A percentile compares a stretch with the other conserved stretches of the same genome.
Evolutionary conservation across 305 asterid genomes (phyloP).

Genomic region (Fraxinus velutina): DNA sequence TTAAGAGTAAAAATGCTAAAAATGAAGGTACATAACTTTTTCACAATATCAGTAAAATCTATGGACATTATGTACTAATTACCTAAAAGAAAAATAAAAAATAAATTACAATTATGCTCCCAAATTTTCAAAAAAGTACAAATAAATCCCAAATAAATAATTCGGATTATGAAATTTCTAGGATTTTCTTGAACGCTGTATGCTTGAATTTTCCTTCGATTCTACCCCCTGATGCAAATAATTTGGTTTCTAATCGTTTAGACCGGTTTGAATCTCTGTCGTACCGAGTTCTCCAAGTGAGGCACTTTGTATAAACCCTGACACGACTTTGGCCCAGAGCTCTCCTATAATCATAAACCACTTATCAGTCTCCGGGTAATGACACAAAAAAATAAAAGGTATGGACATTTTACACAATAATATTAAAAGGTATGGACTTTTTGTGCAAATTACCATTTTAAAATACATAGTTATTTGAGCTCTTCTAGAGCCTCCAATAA

Average conservation of each 20-base stretch:
- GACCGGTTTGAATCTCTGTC: slow-evolving; percentile 57
- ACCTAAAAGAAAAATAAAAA: no score
- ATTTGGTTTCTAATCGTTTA: slow-evolving; percentile 53
- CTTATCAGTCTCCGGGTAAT: slow-evolving; percentile 43
- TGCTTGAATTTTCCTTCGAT: slow-evolving; percentile 71
- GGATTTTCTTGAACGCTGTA: slow-evolving; percentile 58
- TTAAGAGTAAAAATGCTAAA: no score
- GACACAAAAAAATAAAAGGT: slow-evolving; percentile 1
- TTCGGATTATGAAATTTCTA: slow-evolving; percentile 42
- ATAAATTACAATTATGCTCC: no score
- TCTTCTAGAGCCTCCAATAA: no score
- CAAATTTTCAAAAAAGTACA: no score
- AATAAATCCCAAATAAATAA: slow-evolving; percentile 19
- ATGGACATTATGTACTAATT: no score
- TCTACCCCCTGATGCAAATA: slow-evolving; percentile 62
- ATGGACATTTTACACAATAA: no score
- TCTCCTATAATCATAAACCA: slow-evolving; percentile 49
- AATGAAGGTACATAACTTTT: no score
- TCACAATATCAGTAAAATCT: no score
- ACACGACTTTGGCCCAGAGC: slow-evolving; percentile 48
- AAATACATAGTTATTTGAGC: no score
- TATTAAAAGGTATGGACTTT: no score
- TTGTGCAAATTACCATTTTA: no score
- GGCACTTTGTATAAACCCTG: slow-evolving; percentile 32
- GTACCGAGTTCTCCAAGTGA: slow-evolving; percentile 57